Evolutionary conservation across 306 rosid genomes (phyloP).

Genomic region (Adenanthera pavonina): DNA sequence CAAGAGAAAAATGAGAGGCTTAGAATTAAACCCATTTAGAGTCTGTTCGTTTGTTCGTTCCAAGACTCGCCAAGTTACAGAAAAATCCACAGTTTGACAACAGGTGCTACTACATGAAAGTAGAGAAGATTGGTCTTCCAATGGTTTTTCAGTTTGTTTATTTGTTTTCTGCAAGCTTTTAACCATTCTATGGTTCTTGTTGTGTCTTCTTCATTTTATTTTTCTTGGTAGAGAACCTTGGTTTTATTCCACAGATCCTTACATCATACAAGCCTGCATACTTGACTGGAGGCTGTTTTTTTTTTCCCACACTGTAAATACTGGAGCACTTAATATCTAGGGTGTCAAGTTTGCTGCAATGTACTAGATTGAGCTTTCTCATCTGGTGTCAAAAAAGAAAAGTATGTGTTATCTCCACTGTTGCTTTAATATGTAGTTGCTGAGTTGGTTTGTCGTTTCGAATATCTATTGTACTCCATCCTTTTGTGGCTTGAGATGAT

Average conservation of each 20-base stretch:
- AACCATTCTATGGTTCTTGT: conserved; percentile 56
- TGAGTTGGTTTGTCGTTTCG: conserved; percentile 2
- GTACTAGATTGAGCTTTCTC: conserved; percentile 37
- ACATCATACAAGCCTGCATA: conserved; percentile 54
- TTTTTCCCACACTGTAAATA: conserved; percentile 55
- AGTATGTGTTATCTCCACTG: conserved; percentile 34
- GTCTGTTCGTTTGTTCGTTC: conserved; percentile 26
- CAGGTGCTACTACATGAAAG: conserved; percentile 42
- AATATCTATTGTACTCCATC: neutral
- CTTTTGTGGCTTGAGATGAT: neutral
- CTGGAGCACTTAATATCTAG: conserved; percentile 59
- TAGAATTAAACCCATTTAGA: conserved; percentile 57
- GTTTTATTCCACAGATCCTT: conserved; percentile 45
- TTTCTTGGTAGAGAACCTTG: conserved; percentile 34
- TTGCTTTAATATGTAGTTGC: conserved; percentile 31
- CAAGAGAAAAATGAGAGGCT: conserved; percentile 62
- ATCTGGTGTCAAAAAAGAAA: conserved; percentile 33
- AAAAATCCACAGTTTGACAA: conserved; percentile 51
- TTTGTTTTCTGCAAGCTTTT: conserved; percentile 36
- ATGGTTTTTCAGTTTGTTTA: conserved; percentile 44
- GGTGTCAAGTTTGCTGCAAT: conserved; percentile 55
- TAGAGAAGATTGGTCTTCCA: conserved; percentile 51
- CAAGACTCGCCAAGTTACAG: conserved; percentile 39
- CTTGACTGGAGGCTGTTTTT: conserved; percentile 49
- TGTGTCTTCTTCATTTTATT: conserved; percentile 36